These are phyloP conservation scores for Physcomitrium patens DNA, from an alignment of 225 moss, liverwort and hornwort genomes.

Conservation along the genomic window DNA sequence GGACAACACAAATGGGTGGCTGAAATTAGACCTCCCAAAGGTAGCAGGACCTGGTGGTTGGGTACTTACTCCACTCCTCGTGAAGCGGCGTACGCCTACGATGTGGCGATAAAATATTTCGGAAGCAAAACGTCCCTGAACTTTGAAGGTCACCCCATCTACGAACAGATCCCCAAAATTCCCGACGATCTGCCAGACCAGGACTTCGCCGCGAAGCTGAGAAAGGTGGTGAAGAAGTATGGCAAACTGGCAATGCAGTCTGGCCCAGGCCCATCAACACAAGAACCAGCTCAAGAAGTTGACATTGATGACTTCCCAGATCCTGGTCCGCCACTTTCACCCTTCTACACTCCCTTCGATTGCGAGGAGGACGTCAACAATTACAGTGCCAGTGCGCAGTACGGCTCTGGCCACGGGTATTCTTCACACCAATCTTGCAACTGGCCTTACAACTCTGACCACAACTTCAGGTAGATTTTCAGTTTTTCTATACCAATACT, in stretches of 20 bases:
- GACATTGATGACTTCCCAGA: too few species aligned
- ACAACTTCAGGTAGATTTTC: too few species aligned
- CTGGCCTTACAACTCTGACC: too few species aligned
- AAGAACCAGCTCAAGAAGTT: too few species aligned
- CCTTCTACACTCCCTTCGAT: too few species aligned
- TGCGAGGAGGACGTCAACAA: too few species aligned
- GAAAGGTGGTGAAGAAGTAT: slow-evolving; percentile 45
- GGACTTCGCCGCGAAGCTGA: slow-evolving; percentile 36
- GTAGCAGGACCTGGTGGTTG: slow-evolving; percentile 47
- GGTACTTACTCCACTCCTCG: slow-evolving; percentile 44
- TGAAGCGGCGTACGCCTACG: slow-evolving; percentile 55
- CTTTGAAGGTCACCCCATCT: slow-evolving; percentile 38
- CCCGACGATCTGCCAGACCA: slow-evolving; percentile 28
- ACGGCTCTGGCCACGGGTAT: too few species aligned
- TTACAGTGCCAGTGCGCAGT: too few species aligned
- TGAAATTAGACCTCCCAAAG: slow-evolving; percentile 47
- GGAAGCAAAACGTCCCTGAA: slow-evolving; percentile 41
- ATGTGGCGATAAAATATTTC: slow-evolving; percentile 55
- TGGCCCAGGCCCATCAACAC: background rate
- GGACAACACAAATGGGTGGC: slow-evolving; percentile 56
- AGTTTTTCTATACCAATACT: too few species aligned
- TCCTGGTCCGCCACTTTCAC: too few species aligned
- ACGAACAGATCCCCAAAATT: slow-evolving; percentile 39
- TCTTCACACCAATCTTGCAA: too few species aligned
- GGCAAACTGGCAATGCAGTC: slow-evolving; percentile 43